phyloP scores from a whole-genome alignment of 495 filamentous ascomycete genomes.

The Lasiosphaeris hirsuta region DNA sequence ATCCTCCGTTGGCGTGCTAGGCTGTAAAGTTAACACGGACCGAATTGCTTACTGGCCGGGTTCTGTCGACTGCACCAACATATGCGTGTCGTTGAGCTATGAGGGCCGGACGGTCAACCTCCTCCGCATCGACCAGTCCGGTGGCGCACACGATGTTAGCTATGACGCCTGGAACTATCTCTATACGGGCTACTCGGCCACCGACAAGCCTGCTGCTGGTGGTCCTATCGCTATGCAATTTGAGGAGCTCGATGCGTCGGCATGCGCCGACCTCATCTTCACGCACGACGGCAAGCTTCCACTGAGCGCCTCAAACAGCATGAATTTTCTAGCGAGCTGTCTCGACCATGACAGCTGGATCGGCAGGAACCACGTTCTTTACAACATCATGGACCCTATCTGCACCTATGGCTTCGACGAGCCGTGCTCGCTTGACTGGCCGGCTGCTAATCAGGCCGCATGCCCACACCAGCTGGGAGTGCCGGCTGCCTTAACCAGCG shows the following conservation, averaged over 20 bases:
- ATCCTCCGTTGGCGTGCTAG: slow-evolving; percentile 47
- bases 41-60: slow-evolving; percentile 49
- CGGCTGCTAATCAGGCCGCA: slow-evolving; percentile 41
- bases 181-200: slow-evolving; percentile 42
- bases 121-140: slow-evolving; percentile 45
- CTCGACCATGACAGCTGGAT: slow-evolving; percentile 42
- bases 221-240: slow-evolving; percentile 43
- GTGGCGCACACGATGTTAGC: slow-evolving; percentile 47
- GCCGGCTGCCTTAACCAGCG: slow-evolving; percentile 28
- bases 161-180: slow-evolving; percentile 54
- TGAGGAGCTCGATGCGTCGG: slow-evolving; percentile 33
- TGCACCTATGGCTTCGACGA: slow-evolving; percentile 46
- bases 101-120: slow-evolving; percentile 40
- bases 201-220: slow-evolving; percentile 40
- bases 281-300: slow-evolving; percentile 43
- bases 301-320: slow-evolving; percentile 49
- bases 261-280: slow-evolving; percentile 39
- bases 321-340: slow-evolving; percentile 47
- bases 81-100: slow-evolving; percentile 45
- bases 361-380: slow-evolving; percentile 40
- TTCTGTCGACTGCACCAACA: slow-evolving; percentile 45
- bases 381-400: slow-evolving; percentile 44
- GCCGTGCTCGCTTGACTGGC: slow-evolving; percentile 43
- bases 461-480: slow-evolving; percentile 40
- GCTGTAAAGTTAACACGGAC: slow-evolving; percentile 48